Conservation (phyloP, 768 basidiomycete genomes). For the Xanthoconium stramineum region DNA sequence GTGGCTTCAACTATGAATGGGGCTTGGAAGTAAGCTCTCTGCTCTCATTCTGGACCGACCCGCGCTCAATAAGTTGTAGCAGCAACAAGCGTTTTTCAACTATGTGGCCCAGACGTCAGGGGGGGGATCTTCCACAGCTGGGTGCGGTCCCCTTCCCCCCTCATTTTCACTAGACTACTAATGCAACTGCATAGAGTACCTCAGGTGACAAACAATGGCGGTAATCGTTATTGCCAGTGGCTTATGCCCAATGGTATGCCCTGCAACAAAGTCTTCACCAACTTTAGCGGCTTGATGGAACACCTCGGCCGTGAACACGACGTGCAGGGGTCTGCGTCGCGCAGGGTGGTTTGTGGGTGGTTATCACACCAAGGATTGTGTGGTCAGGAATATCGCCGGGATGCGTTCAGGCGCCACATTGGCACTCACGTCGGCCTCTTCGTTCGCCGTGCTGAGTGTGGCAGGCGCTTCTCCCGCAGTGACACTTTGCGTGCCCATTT, state of each 20-base stretch:
- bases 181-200: background rate
- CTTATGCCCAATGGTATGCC: background rate
- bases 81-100: background rate
- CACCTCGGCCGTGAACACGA: background rate
- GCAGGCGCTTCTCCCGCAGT: background rate
- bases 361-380: background rate
- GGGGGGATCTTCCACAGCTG: background rate
- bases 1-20: background rate
- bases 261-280: background rate
- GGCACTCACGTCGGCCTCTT: background rate
- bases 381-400: background rate
- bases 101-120: background rate
- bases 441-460: background rate
- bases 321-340: background rate
- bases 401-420: constrained; percentile 7
- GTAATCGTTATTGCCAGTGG: constrained; percentile 3
- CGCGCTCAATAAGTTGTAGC: background rate
- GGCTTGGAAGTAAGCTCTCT: background rate
- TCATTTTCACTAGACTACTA: background rate
- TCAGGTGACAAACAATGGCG: background rate
- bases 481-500: constrained; percentile 4
- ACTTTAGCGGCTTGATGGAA: constrained; percentile 3
- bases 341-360: constrained; percentile 7
- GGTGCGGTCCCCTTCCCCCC: background rate
- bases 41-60: too few species aligned